phyloP scores from a whole-genome alignment of 352 stramenopile genomes.

The Pythium sp. region DNA sequence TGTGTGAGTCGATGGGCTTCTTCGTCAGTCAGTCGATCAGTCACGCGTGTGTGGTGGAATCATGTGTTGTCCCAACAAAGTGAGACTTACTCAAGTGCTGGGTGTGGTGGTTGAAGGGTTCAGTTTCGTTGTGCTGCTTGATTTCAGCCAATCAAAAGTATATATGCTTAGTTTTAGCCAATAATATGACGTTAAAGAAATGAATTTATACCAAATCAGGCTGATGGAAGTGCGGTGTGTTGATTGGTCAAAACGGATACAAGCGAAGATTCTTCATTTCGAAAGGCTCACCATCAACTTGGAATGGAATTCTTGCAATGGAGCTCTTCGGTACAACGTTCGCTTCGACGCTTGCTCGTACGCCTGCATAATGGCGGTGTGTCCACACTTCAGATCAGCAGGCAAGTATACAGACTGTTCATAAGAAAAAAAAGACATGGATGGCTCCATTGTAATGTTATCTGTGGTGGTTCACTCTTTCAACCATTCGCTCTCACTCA shows the following conservation, averaged over 20 bases:
- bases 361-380: too few species aligned
- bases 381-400: too few species aligned
- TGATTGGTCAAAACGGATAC: background rate
- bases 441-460: background rate
- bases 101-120: background rate
- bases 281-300: background rate
- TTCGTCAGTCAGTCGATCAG: background rate
- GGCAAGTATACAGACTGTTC: too few species aligned
- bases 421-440: background rate
- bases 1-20: background rate
- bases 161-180: background rate
- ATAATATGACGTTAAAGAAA: background rate
- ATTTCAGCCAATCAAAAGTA: background rate
- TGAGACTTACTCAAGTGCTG: background rate
- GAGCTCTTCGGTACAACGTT: background rate
- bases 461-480: background rate
- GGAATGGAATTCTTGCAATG: background rate
- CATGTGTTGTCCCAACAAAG: background rate
- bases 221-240: background rate
- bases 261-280: background rate
- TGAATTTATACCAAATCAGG: background rate
- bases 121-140: background rate
- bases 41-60: background rate
- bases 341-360: background rate
- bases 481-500: background rate